Percentiles rank a stretch among this genome's conserved stretches.
Conservation (phyloP, 495 filamentous ascomycete genomes). For the Xylaria sp. region DNA sequence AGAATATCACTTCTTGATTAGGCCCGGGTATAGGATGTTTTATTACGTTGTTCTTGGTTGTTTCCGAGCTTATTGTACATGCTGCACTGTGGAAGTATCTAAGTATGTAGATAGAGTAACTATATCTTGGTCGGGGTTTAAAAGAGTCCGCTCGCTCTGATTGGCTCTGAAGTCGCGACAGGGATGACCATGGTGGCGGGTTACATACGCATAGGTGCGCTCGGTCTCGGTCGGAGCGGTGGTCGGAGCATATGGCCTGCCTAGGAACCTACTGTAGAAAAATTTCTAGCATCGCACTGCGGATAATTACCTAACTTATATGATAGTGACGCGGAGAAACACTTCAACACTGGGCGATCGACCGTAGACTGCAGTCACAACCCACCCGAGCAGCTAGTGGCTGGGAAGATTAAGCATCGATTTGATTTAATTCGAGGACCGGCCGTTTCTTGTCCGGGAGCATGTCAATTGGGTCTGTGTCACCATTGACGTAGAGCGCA, state of each 20-base stretch:
- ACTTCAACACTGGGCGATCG: neutral
- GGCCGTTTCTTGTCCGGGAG: neutral
- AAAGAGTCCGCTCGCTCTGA: constrained; percentile 24
- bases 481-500: neutral
- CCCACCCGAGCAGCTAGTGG: neutral
- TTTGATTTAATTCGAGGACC: neutral
- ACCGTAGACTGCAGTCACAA: neutral
- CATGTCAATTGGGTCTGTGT: neutral
- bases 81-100: neutral
- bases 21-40: neutral
- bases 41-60: neutral
- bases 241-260: constrained; percentile 21
- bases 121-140: neutral
- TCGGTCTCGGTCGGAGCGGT: constrained; percentile 24
- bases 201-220: neutral
- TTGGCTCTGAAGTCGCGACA: constrained; percentile 40
- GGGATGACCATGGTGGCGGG: neutral
- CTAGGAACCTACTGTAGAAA: no score
- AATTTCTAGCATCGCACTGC: neutral
- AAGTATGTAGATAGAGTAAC: no score
- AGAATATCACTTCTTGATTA: neutral
- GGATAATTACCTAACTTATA: neutral
- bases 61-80: neutral
- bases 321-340: constrained; percentile 35
- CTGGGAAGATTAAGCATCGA: neutral